phyloP scores from a whole-genome alignment of 345 rosid species.

The Eucalyptus sp. region DNA sequence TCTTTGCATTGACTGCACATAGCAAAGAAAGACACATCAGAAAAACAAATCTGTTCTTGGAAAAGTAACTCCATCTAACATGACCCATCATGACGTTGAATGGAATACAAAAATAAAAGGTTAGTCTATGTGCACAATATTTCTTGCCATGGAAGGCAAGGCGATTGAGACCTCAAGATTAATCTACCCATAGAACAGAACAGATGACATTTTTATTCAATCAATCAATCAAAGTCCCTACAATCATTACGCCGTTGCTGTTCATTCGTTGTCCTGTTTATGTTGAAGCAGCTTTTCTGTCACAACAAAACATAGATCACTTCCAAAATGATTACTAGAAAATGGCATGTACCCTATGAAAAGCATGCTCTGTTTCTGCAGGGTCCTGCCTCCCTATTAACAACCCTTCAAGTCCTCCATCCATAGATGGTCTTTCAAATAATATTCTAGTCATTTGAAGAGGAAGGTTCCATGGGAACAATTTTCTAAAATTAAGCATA shows the following conservation, averaged over 20 bases:
- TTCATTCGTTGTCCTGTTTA: not conserved
- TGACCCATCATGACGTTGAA: not conserved
- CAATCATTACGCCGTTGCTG: not conserved
- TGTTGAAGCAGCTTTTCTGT: not conserved
- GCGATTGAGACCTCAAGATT: not conserved
- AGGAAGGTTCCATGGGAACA: not conserved
- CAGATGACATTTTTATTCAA: not conserved
- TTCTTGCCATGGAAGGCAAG: not conserved
- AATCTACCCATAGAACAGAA: not conserved
- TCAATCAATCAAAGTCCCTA: not conserved
- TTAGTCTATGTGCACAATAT: not conserved
- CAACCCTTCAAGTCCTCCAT: not conserved
- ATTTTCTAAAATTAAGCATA: not conserved
- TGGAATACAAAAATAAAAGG: not conserved
- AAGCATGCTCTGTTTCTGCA: not conserved
- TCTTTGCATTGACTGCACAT: constrained; percentile 82
- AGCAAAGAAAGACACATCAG: not conserved
- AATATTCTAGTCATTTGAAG: not conserved
- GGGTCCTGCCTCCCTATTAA: not conserved
- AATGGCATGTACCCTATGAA: not conserved
- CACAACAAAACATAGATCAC: not conserved
- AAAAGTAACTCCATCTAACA: not conserved
- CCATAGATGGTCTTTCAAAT: not conserved
- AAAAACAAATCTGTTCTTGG: not conserved
- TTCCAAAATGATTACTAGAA: not conserved